phyloP scores from a whole-genome alignment of 805 yeast genomes.

The Wickerhamiella domercqiae region DNA sequence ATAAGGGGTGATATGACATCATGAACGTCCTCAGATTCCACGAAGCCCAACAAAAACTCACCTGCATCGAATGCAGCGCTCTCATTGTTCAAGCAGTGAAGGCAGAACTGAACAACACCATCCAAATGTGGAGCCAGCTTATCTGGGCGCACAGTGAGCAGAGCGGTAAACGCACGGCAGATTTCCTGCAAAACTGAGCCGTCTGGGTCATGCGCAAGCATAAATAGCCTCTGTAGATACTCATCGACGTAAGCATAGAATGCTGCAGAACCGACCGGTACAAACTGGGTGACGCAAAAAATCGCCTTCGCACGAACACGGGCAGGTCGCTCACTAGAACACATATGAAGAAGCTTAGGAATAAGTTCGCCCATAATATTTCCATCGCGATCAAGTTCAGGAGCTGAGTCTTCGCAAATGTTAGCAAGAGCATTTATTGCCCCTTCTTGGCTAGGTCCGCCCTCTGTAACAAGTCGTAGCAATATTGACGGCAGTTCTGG shows the following conservation, averaged over 20 bases:
- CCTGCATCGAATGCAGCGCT: constrained; percentile 83
- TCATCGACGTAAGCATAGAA: constrained; percentile 50
- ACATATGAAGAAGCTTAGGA: constrained; percentile 44
- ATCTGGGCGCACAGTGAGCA: constrained; percentile 68
- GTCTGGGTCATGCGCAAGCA: constrained; percentile 45
- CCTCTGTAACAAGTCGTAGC: constrained; percentile 38
- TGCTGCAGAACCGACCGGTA: constrained; percentile 53
- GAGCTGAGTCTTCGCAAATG: constrained; percentile 77
- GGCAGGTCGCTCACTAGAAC: constrained; percentile 20
- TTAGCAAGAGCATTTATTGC: constrained; percentile 70
- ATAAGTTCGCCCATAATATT: constrained; percentile 41
- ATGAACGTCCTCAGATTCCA: constrained; percentile 46
- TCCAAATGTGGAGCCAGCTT: constrained; percentile 62
- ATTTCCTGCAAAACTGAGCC: constrained; percentile 54
- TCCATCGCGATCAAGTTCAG: constrained; percentile 47
- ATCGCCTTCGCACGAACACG: constrained; percentile 47
- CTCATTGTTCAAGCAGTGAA: constrained; percentile 63
- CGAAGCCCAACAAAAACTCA: constrained; percentile 68
- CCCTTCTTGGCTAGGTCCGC: constrained; percentile 42
- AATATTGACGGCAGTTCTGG: constrained; percentile 57
- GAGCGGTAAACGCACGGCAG: constrained; percentile 56
- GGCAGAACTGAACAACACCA: constrained; percentile 74
- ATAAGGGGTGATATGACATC: constrained; percentile 42
- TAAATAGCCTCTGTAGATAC: constrained; percentile 48
- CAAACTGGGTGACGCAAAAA: constrained; percentile 60